Evolutionary conservation across 331 rosid species (phyloP).

Genomic region (Erythrophleum ivorense): DNA sequence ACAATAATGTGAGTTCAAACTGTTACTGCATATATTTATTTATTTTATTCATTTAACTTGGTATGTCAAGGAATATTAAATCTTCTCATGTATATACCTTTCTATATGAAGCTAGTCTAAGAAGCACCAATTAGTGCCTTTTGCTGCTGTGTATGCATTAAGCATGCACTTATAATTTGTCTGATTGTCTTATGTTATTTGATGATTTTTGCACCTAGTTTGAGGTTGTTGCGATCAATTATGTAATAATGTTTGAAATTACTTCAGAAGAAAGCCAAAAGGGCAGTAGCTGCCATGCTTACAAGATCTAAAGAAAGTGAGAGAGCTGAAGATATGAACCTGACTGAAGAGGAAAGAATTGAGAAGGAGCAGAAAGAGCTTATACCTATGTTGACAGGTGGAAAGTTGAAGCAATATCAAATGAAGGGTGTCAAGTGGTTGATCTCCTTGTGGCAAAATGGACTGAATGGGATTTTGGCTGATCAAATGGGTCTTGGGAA

Average conservation of each 20-base stretch:
- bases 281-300: slow-evolving; percentile 94
- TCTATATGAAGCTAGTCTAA: neutral
- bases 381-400: slow-evolving; percentile 89
- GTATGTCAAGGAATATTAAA: neutral
- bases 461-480: slow-evolving; percentile 96
- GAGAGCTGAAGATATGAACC: slow-evolving; percentile 59
- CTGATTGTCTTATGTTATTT: neutral
- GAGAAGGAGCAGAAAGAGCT: slow-evolving; percentile 87
- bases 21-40: neutral
- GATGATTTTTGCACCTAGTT: slow-evolving; percentile 5
- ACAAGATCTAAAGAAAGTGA: slow-evolving; percentile 80
- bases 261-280: slow-evolving; percentile 77
- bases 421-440: slow-evolving; percentile 96
- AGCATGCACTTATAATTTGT: neutral
- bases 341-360: slow-evolving; percentile 71
- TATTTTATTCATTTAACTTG: neutral
- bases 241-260: slow-evolving; percentile 19
- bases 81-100: neutral
- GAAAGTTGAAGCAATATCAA: slow-evolving; percentile 83
- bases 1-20: slow-evolving; percentile 63
- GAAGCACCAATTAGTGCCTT: neutral
- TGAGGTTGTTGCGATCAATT: slow-evolving; percentile 23
- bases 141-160: neutral
- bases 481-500: slow-evolving; percentile 99
- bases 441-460: slow-evolving; percentile 99